Evolutionary conservation across 108 stramenopile genomes (phyloP).

Genomic region (Fistulifera pelliculosa): DNA sequence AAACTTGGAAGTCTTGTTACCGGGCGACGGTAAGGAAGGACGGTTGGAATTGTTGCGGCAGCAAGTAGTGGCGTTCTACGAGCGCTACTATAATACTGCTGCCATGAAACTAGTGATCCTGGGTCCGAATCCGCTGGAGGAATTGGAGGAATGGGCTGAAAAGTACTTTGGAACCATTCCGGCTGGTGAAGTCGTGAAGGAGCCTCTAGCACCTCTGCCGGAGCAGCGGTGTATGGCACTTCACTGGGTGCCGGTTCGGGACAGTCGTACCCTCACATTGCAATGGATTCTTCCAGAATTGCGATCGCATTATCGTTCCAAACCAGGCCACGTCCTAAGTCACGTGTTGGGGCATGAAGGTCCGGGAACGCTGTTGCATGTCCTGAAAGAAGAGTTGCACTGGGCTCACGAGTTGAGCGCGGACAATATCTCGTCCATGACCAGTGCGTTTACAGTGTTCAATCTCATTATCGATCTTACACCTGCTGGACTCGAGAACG

Average conservation of each 20-base stretch:
- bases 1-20: slow-evolving; percentile 46
- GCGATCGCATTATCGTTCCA: slow-evolving; percentile 17
- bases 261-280: slow-evolving; percentile 23
- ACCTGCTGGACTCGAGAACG: slow-evolving; percentile 45
- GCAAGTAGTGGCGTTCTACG: slow-evolving; percentile 50
- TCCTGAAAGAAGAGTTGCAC: slow-evolving; percentile 38
- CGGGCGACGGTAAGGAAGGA: slow-evolving; percentile 5
- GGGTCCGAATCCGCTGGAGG: slow-evolving; percentile 48
- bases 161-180: slow-evolving; percentile 39
- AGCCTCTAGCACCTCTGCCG: slow-evolving; percentile 1
- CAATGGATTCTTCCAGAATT: slow-evolving; percentile 38
- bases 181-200: slow-evolving; percentile 1
- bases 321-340: slow-evolving; percentile 46
- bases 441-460: slow-evolving; percentile 43
- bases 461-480: slow-evolving; percentile 49
- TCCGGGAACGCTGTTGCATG: slow-evolving; percentile 47
- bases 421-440: slow-evolving; percentile 26
- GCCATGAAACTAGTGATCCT: slow-evolving; percentile 57
- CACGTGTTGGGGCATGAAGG: slow-evolving; percentile 82
- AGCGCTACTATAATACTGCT: slow-evolving; percentile 48
- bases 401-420: slow-evolving; percentile 68
- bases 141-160: slow-evolving; percentile 37
- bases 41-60: slow-evolving; percentile 18
- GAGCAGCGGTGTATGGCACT: slow-evolving; percentile 13
- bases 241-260: slow-evolving; percentile 33